These are phyloP conservation scores for Eucalyptus albens DNA, from an alignment of 345 rosid genomes.

Conservation along the genomic window DNA sequence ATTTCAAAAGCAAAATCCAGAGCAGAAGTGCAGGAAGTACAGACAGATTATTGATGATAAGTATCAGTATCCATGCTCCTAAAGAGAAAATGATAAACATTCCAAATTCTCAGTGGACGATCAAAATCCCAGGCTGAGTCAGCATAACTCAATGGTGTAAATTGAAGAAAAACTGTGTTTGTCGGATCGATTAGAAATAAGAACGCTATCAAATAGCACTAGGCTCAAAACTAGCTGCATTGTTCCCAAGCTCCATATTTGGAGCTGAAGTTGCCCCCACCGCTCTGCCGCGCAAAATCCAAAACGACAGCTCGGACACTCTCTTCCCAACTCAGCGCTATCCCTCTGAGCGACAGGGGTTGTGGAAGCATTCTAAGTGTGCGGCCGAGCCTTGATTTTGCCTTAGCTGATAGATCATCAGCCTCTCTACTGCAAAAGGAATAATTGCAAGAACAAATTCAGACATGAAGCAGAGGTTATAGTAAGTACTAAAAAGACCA, in stretches of 20 bases:
- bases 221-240: not conserved
- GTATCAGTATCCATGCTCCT: not conserved
- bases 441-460: not conserved
- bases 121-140: not conserved
- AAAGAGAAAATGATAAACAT: not conserved
- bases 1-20: not conserved
- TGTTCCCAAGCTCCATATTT: constrained; percentile 28
- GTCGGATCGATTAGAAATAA: not conserved
- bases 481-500: not conserved
- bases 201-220: not conserved
- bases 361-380: constrained; percentile 10
- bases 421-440: constrained; percentile 1
- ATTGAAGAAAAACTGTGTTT: not conserved
- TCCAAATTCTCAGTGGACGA: not conserved
- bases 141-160: not conserved
- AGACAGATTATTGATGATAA: not conserved
- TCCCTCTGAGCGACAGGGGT: constrained; percentile 19
- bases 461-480: not conserved
- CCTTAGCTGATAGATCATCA: constrained; percentile 15
- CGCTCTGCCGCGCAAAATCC: constrained; percentile 13
- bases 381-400: constrained; percentile 5
- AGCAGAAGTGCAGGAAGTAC: not conserved
- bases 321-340: constrained; percentile 18
- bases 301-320: constrained; percentile 10
- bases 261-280: constrained; percentile 33